Evolutionary conservation across 2,329 filamentous ascomycete genomes (phyloP).

Genomic region (Curvularia sp.): DNA sequence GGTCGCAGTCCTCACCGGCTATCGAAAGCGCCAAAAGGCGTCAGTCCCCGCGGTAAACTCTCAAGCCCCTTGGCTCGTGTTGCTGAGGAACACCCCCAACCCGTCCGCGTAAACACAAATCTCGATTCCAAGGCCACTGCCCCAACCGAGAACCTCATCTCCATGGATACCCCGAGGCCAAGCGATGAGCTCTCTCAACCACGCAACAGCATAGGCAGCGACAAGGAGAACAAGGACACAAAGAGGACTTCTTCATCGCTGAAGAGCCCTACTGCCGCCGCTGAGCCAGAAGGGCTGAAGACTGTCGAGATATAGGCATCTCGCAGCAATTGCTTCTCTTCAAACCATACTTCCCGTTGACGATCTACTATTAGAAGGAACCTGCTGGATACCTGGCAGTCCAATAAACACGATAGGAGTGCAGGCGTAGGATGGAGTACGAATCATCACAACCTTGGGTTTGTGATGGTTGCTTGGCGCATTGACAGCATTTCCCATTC

Average conservation of each 20-base stretch:
- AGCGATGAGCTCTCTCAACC: slow-evolving; percentile 47
- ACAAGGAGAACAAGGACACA: slow-evolving; percentile 48
- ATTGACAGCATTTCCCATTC: slow-evolving; percentile 16
- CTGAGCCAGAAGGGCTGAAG: slow-evolving; percentile 54
- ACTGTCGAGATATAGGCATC: slow-evolving; percentile 56
- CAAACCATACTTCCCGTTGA: slow-evolving; percentile 20
- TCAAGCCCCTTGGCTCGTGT: slow-evolving; percentile 77
- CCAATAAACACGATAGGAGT: slow-evolving; percentile 26
- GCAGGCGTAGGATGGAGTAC: slow-evolving; percentile 28
- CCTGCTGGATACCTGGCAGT: slow-evolving; percentile 42
- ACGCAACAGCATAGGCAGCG: slow-evolving; percentile 47
- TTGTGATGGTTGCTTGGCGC: slow-evolving; percentile 25
- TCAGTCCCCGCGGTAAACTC: slow-evolving; percentile 71
- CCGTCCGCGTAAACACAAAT: slow-evolving; percentile 50
- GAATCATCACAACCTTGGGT: slow-evolving; percentile 18
- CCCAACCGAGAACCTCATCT: slow-evolving; percentile 52
- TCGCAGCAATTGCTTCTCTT: slow-evolving; percentile 10
- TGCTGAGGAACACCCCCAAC: slow-evolving; percentile 67
- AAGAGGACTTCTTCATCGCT: slow-evolving; percentile 31
- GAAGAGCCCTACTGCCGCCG: slow-evolving; percentile 35
- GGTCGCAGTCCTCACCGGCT: slow-evolving; percentile 76
- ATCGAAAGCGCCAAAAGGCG: slow-evolving; percentile 63
- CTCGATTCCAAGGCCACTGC: slow-evolving; percentile 40
- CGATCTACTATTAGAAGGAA: slow-evolving; percentile 32
- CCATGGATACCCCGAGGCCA: slow-evolving; percentile 51